Evolutionary conservation across 257 asterid species (phyloP).

Genomic region (Lithospermum erythrorhizon): DNA sequence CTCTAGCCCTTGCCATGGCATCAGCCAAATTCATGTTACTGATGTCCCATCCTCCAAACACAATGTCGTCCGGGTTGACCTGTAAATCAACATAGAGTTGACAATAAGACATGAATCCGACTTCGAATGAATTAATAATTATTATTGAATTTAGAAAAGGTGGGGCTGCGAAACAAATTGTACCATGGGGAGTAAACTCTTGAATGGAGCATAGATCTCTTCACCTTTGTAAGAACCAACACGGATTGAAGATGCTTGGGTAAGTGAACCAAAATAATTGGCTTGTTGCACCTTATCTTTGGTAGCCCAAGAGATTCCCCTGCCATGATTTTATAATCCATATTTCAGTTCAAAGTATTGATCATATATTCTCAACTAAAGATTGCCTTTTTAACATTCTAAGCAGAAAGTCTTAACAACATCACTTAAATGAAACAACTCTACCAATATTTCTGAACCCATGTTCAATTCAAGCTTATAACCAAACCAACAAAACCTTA

Average conservation of each 20-base stretch:
- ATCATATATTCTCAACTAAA: background rate
- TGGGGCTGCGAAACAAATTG: background rate
- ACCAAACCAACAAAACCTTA: no score
- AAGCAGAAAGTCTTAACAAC: background rate
- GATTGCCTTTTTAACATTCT: background rate
- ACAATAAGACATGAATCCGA: background rate
- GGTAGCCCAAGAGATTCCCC: slow-evolving; percentile 99
- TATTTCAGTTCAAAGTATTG: slow-evolving; percentile 12
- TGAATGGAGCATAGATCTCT: slow-evolving; percentile 96
- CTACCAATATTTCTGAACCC: background rate
- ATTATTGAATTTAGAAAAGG: background rate
- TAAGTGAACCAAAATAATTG: slow-evolving; percentile 85
- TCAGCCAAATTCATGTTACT: slow-evolving; percentile 92
- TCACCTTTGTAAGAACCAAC: slow-evolving; percentile 95
- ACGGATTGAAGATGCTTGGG: slow-evolving; percentile 87
- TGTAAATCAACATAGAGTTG: slow-evolving; percentile 11
- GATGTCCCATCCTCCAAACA: slow-evolving; percentile 99
- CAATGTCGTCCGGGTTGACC: slow-evolving; percentile 89
- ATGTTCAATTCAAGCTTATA: background rate
- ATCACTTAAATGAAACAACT: background rate
- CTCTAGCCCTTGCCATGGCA: slow-evolving; percentile 94
- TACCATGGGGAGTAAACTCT: slow-evolving; percentile 94
- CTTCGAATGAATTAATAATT: background rate
- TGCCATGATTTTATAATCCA: slow-evolving; percentile 23
- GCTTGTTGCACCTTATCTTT: slow-evolving; percentile 89